Evolutionary conservation across 1,139 yeast species (phyloP), one percentile per base, ranked within the genome.

Genomic region (Lodderomyces theae): DNA sequence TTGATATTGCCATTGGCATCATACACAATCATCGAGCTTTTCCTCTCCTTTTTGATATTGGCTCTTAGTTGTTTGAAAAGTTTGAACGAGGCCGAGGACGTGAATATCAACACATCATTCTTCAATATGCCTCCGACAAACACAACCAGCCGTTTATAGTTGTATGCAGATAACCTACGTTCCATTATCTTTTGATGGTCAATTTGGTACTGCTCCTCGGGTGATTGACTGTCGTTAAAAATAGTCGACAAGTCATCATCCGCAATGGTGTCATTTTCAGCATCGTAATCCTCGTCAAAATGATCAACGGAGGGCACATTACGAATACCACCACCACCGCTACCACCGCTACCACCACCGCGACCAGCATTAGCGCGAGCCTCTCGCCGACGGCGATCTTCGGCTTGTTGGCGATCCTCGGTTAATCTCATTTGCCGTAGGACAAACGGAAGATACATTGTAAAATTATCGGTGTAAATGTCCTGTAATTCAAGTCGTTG

Each of bases 401-500:
- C 37, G 10, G 16, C 32, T 29, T 28, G 16, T 32, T 35, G 22
- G 30, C 30, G 38, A 34, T 26, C 37, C 7, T 47, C 45, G 11
- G 49, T 48, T 11, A 57, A 17, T 29, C 72, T 47, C 45, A 58
- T 40, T 30, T 62, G 53, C 30, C 72, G 51, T 16, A 66, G 38
- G 7, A 69, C 47, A 50, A 52, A 72, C 1, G 77, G 77, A 9
- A 66, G 48, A 47, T 69, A 72, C 25, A 52, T 49, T 19, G 67
- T 61, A 48, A 64, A 69, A 45, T 72, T 72, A 15, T 65, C 74
- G 30, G 53, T 54, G 46, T 55, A 72, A 1, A 63, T 54, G 0
- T 56, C 61, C 48, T 69, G 77, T 9, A 71, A 54, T 28, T 66
- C 67, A 32, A 61, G 48, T n/a, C 64, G 50, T 18, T 59, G 57